phyloP scores from a whole-genome alignment of 306 rosid species.

The Crataegus laevigata region DNA sequence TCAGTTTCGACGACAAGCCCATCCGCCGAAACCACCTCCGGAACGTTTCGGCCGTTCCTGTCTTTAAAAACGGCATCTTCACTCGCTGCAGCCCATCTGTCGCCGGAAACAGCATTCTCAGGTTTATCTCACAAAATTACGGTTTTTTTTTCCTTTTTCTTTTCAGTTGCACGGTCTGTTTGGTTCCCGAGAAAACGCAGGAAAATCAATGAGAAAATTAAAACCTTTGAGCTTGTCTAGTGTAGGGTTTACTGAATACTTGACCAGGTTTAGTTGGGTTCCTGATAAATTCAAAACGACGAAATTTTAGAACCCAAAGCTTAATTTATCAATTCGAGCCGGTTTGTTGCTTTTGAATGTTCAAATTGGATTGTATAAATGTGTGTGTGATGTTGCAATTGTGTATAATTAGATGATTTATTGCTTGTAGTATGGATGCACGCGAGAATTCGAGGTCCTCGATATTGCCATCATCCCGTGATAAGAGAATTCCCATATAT shows the following conservation, averaged over 20 bases:
- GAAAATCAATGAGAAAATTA: no score
- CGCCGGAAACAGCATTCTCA: constrained; percentile 17
- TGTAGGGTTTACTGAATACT: background rate
- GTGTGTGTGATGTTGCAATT: background rate
- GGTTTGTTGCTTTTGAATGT: background rate
- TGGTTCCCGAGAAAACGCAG: background rate
- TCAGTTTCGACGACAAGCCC: constrained; percentile 4
- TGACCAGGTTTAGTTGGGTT: background rate
- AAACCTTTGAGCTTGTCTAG: background rate
- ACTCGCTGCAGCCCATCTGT: constrained; percentile 2
- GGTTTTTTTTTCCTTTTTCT: background rate
- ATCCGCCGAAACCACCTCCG: constrained; percentile 10
- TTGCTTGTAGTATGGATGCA: constrained; percentile 26
- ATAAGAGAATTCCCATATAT: constrained; percentile 20
- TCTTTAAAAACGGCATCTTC: constrained; percentile 6
- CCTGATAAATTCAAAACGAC: background rate
- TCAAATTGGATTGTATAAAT: background rate
- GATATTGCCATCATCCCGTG: constrained; percentile 5
- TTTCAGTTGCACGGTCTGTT: background rate
- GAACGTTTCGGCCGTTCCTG: constrained; percentile 14
- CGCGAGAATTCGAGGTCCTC: constrained; percentile 21
- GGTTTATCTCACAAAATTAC: constrained; percentile 2
- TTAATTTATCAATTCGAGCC: background rate
- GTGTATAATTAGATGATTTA: background rate
- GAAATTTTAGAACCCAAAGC: background rate